Evolutionary conservation across 257 asterid genomes (phyloP).

Genomic region (Plectranthus barbatus): DNA sequence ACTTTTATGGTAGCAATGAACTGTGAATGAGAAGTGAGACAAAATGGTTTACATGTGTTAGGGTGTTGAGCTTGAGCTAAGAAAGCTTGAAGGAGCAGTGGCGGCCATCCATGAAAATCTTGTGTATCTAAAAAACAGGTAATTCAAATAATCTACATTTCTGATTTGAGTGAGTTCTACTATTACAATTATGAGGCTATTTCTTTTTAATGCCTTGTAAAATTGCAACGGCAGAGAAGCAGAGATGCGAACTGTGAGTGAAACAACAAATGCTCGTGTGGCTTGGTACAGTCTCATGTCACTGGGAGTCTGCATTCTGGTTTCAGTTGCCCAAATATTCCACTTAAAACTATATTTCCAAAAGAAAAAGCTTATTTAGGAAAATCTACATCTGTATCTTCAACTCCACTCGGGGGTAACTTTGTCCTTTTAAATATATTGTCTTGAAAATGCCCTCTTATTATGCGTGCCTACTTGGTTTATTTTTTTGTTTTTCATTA

Average conservation of each 20-base stretch:
- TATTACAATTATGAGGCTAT: neutral
- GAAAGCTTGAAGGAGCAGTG: constrained; percentile 79
- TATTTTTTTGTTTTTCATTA: no score
- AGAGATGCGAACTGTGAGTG: constrained; percentile 73
- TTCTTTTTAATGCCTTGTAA: neutral
- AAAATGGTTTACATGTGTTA: constrained; percentile 19
- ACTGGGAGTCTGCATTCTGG: constrained; percentile 65
- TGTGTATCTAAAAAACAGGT: constrained; percentile 72
- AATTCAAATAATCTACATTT: neutral
- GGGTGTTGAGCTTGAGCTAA: constrained; percentile 80
- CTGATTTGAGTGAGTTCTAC: neutral
- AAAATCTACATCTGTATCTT: no score
- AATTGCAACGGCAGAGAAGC: constrained; percentile 57
- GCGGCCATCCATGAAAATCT: constrained; percentile 90
- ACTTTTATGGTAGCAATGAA: neutral
- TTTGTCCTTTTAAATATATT: constrained; percentile 12
- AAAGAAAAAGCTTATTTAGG: constrained; percentile 86
- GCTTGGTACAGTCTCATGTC: constrained; percentile 88
- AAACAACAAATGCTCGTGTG: constrained; percentile 68
- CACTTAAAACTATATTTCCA: constrained; percentile 68
- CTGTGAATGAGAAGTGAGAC: neutral
- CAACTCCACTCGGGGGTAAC: no score
- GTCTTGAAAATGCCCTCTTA: no score
- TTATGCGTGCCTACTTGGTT: no score
- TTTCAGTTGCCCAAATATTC: constrained; percentile 50